Evolutionary conservation across 202 grass and related monocot species (phyloP).

Genomic region (Schoenoplectus triqueter): DNA sequence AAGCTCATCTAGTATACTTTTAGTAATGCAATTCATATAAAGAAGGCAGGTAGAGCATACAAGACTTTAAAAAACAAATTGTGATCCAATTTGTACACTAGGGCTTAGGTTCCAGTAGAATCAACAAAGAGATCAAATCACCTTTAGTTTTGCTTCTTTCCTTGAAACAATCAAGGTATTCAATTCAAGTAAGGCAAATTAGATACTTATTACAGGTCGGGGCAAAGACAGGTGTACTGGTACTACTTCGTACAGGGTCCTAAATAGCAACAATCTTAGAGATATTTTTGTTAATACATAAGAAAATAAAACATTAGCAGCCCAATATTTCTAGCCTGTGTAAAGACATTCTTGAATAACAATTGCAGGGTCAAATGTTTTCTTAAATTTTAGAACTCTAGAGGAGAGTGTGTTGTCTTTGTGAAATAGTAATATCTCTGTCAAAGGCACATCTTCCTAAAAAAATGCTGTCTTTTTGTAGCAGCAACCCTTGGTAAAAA

Average conservation of each 20-base stretch:
- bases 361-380: constrained; percentile 67
- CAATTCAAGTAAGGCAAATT: neutral
- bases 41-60: constrained; percentile 19
- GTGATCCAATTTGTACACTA: neutral
- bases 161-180: constrained; percentile 14
- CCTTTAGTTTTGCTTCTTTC: constrained; percentile 1
- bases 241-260: constrained; percentile 1
- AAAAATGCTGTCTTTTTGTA: neutral
- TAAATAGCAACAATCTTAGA: neutral
- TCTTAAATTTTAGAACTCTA: constrained; percentile 66
- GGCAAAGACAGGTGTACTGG: neutral
- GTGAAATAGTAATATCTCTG: constrained; percentile 79
- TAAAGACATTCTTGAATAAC: constrained; percentile 90
- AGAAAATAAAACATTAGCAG: no score
- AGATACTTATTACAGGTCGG: neutral
- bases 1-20: constrained; percentile 73
- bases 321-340: constrained; percentile 76
- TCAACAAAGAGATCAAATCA: neutral
- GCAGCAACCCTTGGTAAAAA: neutral
- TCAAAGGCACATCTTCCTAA: constrained; percentile 61
- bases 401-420: constrained; percentile 73
- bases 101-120: neutral
- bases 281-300: constrained; percentile 29
- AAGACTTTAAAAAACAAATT: neutral
- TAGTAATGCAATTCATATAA: constrained; percentile 84